Evolutionary conservation across 306 rosid species (phyloP).

Genomic region (Quercus rubra): DNA sequence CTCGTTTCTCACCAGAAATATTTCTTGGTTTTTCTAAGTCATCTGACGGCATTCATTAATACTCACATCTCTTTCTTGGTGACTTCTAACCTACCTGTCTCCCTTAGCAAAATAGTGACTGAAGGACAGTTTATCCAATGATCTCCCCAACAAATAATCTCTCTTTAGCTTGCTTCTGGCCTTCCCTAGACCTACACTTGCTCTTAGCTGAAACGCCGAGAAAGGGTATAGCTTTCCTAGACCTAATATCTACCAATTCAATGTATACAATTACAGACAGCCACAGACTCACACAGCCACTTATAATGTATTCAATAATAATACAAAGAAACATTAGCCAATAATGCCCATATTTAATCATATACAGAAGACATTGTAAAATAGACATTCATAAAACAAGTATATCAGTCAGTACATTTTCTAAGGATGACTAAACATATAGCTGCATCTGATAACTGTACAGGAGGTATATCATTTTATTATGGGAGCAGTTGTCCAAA

Average conservation of each 20-base stretch:
- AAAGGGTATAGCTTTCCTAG: background rate
- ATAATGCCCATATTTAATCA: background rate
- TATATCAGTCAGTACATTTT: conserved; percentile 24
- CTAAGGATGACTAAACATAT: conserved; percentile 12
- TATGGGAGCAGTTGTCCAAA: conserved; percentile 32
- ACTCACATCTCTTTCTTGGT: too few species aligned
- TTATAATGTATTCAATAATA: background rate
- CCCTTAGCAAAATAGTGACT: too few species aligned
- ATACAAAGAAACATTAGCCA: background rate
- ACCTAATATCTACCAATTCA: background rate
- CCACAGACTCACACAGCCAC: background rate
- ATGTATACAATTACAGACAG: background rate
- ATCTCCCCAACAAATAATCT: background rate
- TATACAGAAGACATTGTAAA: background rate
- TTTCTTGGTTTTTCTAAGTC: too few species aligned
- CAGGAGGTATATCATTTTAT: conserved; percentile 35
- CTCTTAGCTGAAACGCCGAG: too few species aligned
- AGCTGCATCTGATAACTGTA: conserved; percentile 46
- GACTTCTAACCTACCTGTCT: too few species aligned
- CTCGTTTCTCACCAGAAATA: too few species aligned
- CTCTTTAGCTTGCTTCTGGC: background rate
- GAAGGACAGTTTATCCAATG: background rate
- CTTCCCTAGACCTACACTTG: too few species aligned
- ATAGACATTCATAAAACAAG: background rate
- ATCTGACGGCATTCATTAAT: too few species aligned